Conservation (phyloP, 345 rosid genomes). For the Euphorbia tirucalli region DNA sequence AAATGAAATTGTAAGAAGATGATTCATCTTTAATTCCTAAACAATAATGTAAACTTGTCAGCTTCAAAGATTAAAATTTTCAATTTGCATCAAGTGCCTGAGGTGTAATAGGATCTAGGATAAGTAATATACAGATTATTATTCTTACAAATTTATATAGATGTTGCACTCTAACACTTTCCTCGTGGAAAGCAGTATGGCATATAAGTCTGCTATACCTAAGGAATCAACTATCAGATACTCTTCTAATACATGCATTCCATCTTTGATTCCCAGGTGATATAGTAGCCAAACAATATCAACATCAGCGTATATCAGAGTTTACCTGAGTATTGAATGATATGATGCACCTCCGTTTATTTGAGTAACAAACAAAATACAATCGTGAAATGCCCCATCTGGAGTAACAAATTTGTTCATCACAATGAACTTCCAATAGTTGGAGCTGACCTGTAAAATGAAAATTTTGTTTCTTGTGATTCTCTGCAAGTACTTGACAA, state of each 20-base stretch:
- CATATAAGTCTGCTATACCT: not conserved
- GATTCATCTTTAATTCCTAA: too few species aligned
- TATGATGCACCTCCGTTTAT: not conserved
- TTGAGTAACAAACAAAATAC: not conserved
- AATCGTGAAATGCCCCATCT: not conserved
- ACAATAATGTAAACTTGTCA: too few species aligned
- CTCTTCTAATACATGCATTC: too few species aligned
- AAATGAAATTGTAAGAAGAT: too few species aligned
- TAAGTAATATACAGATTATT: not conserved
- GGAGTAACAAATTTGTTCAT: conserved; percentile 12
- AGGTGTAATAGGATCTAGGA: too few species aligned
- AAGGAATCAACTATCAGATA: not conserved
- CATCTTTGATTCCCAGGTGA: too few species aligned
- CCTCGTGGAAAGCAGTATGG: not conserved
- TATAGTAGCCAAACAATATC: too few species aligned
- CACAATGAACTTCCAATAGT: conserved; percentile 23
- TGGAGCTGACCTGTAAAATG: conserved; percentile 35
- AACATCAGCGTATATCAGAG: not conserved
- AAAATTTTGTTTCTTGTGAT: not conserved
- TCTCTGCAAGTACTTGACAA: not conserved
- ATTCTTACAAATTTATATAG: not conserved
- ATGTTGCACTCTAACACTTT: not conserved
- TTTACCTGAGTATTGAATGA: not conserved
- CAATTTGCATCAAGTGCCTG: too few species aligned
- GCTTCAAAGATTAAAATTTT: too few species aligned